These are phyloP conservation scores for Tolypocladium guangdongense DNA, from an alignment of 2,329 filamentous ascomycete species.

Conservation along the genomic window DNA sequence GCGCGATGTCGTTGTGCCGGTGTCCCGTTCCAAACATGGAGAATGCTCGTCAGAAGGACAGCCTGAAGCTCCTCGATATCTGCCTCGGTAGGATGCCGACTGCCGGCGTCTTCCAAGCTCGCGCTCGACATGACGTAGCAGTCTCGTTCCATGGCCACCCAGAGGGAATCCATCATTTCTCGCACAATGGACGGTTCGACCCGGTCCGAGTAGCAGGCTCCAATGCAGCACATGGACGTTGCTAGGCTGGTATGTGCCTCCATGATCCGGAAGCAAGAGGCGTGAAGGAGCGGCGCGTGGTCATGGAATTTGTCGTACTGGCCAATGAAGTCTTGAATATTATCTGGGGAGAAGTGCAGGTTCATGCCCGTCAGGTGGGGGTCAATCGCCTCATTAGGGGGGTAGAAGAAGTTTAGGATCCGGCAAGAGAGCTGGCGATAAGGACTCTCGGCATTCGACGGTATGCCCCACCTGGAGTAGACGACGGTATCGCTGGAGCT, in stretches of 20 bases:
- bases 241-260: slow-evolving; percentile 57
- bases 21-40: slow-evolving; percentile 62
- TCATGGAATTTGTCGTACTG: slow-evolving; percentile 63
- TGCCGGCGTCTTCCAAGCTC: slow-evolving; percentile 8
- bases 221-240: slow-evolving; percentile 60
- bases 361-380: slow-evolving; percentile 45
- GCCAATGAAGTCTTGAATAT: slow-evolving; percentile 60
- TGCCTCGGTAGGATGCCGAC: slow-evolving; percentile 17
- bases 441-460: slow-evolving; percentile 36
- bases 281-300: slow-evolving; percentile 63
- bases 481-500: slow-evolving; percentile 33
- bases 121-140: slow-evolving; percentile 31
- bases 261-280: slow-evolving; percentile 58
- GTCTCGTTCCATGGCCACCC: slow-evolving; percentile 46
- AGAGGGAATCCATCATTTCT: slow-evolving; percentile 55
- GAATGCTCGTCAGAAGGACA: slow-evolving; percentile 47
- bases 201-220: slow-evolving; percentile 62
- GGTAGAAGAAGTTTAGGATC: slow-evolving; percentile 46
- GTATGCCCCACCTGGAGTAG: slow-evolving; percentile 39
- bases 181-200: slow-evolving; percentile 50
- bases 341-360: slow-evolving; percentile 54
- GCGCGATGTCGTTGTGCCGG: slow-evolving; percentile 52
- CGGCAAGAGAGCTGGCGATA: slow-evolving; percentile 44
- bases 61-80: slow-evolving; percentile 59
- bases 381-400: slow-evolving; percentile 33